phyloP scores from a whole-genome alignment of 176 grass and related monocot species.

The Phoenix roebelenii region DNA sequence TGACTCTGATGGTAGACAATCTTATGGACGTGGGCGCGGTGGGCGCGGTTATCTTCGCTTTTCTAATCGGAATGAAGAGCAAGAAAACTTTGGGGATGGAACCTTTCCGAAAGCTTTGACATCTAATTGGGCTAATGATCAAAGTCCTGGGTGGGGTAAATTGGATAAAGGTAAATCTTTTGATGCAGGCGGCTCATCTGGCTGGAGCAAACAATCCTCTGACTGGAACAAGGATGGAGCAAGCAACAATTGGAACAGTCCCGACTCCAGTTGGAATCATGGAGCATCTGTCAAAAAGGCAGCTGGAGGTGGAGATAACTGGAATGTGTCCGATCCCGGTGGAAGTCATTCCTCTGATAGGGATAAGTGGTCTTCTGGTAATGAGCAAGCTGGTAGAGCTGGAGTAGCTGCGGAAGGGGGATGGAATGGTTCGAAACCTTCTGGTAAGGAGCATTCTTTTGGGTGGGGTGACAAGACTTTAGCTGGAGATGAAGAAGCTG shows the following conservation, averaged over 20 bases:
- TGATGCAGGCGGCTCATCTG: too few relatives aligned
- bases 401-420: neutral
- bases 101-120: neutral
- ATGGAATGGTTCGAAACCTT: slow-evolving; percentile 17
- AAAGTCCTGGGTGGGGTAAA: slow-evolving; percentile 3
- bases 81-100: neutral
- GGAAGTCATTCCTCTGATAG: slow-evolving; percentile 14
- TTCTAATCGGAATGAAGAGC: slow-evolving; percentile 9
- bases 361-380: slow-evolving; percentile 24
- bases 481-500: neutral
- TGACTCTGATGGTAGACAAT: slow-evolving; percentile 20
- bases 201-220: too few relatives aligned
- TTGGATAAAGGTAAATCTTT: too few relatives aligned
- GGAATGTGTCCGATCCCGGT: slow-evolving; percentile 15
- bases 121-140: slow-evolving; percentile 1
- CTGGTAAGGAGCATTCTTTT: slow-evolving; percentile 21
- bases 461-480: slow-evolving; percentile 20
- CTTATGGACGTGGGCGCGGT: neutral
- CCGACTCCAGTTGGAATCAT: too few relatives aligned
- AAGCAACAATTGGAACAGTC: neutral
- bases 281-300: slow-evolving; percentile 11
- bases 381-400: too few relatives aligned
- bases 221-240: neutral
- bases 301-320: slow-evolving; percentile 17
- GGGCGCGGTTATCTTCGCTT: neutral